Evolutionary conservation across 2,329 filamentous ascomycete species (phyloP), one percentile per base, ranked within the genome.

Genomic region (Chaetomium globosum): DNA sequence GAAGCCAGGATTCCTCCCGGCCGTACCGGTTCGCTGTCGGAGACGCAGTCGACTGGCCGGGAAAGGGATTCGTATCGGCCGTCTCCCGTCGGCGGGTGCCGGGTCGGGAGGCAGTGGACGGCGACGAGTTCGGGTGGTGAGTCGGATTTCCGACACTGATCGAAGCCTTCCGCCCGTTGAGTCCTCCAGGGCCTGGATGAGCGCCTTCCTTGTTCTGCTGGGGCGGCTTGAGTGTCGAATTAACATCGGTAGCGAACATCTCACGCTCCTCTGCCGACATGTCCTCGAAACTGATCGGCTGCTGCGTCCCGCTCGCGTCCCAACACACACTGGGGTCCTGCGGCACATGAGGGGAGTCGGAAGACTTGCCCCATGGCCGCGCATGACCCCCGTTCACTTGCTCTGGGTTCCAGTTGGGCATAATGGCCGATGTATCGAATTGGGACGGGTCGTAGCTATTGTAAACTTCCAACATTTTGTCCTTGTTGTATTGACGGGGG

Each of bases 311-410:
- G 66, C 84, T 83, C 65, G 85, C 79, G 74, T 96, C 91, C 95
- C 94, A 99, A 77, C 93, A 98, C 51, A 94, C 86, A 68, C 95
- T 92, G n/a, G 93, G 91, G 53, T 94, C 93, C 73, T 90, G 87
- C 65, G 88, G 88, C 68, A 84, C 81, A 68, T 92, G 89, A 65
- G 84, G 85, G 0, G 68, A 67, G 69, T 97, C 93, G 65, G 86
- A 85, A 71, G 82, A 84, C 76, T 93, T 92, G 59, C 90, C 91
- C 92, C 92, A 96, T 61, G 86, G 85, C 76, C 87, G 78, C 77
- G 85, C 72, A 70, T 80, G 73, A 77, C 83, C 73, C 75, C 89
- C 87, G 71, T 92, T 93, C 49, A 87, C 80, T 59, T 87, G 84
- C 65, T 87, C 85, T 31, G 93, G 91, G 75, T 92, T 89, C 93